Evolutionary conservation across 2,329 filamentous ascomycete species (phyloP).

Genomic region (Xylariales sp.): DNA sequence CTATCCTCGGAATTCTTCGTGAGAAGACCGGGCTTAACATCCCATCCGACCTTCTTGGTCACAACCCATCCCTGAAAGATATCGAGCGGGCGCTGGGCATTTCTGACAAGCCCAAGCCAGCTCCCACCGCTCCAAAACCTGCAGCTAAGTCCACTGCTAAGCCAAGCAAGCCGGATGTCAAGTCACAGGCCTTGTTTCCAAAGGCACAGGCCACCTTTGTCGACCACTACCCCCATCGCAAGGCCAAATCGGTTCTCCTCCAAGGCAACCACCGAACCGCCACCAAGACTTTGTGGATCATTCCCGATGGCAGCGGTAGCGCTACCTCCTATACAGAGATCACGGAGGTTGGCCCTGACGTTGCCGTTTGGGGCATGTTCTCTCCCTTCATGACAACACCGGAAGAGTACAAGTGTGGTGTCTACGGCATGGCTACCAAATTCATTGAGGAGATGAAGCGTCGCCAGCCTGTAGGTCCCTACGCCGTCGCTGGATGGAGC

Average conservation of each 20-base stretch:
- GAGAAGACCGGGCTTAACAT: slow-evolving; percentile 50
- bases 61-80: slow-evolving; percentile 59
- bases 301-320: slow-evolving; percentile 52
- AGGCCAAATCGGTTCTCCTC: slow-evolving; percentile 37
- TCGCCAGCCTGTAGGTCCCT: slow-evolving; percentile 65
- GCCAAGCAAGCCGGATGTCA: slow-evolving; percentile 38
- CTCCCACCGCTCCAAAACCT: slow-evolving; percentile 18
- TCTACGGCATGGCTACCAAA: slow-evolving; percentile 60
- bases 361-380: slow-evolving; percentile 57
- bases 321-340: slow-evolving; percentile 66
- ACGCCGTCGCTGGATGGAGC: slow-evolving; percentile 70
- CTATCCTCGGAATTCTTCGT: slow-evolving; percentile 49
- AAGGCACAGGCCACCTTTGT: slow-evolving; percentile 22
- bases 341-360: slow-evolving; percentile 41
- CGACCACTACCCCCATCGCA: slow-evolving; percentile 45
- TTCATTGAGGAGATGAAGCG: slow-evolving; percentile 68
- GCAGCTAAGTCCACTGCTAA: slow-evolving; percentile 15
- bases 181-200: slow-evolving; percentile 24
- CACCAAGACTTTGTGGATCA: slow-evolving; percentile 46
- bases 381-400: slow-evolving; percentile 69
- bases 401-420: slow-evolving; percentile 60
- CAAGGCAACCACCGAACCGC: slow-evolving; percentile 48
- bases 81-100: slow-evolving; percentile 61
- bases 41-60: slow-evolving; percentile 56
- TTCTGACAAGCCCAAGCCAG: slow-evolving; percentile 33